These are phyloP conservation scores for Lasiodiplodia citricola DNA, from an alignment of 2,329 filamentous ascomycete genomes.

Conservation along the genomic window DNA sequence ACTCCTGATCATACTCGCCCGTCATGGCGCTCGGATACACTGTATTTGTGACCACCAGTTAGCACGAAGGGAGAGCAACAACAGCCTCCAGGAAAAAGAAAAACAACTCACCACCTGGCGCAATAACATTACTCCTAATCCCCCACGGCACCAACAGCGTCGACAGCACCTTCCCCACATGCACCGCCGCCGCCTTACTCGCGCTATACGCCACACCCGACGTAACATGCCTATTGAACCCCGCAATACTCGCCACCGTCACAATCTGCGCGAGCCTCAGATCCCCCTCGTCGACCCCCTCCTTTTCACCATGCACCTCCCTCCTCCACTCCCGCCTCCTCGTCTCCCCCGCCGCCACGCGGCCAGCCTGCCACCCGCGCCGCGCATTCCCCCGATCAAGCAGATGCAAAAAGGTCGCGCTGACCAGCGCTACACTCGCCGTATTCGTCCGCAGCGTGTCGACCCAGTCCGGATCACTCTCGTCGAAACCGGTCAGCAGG, in stretches of 20 bases:
- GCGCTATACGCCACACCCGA: conserved; percentile 52
- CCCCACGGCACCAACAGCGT: conserved; percentile 50
- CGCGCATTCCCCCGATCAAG: conserved; percentile 53
- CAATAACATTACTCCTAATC: conserved; percentile 54
- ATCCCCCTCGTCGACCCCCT: conserved; percentile 39
- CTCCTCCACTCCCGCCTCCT: conserved; percentile 34
- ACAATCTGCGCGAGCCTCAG: conserved; percentile 54
- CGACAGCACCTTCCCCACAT: conserved; percentile 49
- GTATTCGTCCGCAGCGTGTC: conserved; percentile 43
- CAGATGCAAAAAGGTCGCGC: conserved; percentile 52
- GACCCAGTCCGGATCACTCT: conserved; percentile 35
- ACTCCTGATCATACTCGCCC: conserved; percentile 37
- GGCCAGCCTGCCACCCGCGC: conserved; percentile 44
- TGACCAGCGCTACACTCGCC: conserved; percentile 50
- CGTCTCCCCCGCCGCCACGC: conserved; percentile 33
- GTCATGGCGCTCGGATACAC: conserved; percentile 54
- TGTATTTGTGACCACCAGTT: neutral
- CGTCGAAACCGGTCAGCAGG: conserved; percentile 40
- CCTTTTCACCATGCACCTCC: neutral
- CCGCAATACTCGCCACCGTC: conserved; percentile 49
- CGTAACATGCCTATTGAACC: conserved; percentile 45
- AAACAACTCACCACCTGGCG: conserved; percentile 41
- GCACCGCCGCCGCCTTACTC: conserved; percentile 50
- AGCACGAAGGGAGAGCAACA: conserved; percentile 2
- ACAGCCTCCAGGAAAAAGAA: conserved; percentile 27